phyloP scores from a whole-genome alignment of 495 filamentous ascomycete genomes.

The Diplogelasinospora grovesii region DNA sequence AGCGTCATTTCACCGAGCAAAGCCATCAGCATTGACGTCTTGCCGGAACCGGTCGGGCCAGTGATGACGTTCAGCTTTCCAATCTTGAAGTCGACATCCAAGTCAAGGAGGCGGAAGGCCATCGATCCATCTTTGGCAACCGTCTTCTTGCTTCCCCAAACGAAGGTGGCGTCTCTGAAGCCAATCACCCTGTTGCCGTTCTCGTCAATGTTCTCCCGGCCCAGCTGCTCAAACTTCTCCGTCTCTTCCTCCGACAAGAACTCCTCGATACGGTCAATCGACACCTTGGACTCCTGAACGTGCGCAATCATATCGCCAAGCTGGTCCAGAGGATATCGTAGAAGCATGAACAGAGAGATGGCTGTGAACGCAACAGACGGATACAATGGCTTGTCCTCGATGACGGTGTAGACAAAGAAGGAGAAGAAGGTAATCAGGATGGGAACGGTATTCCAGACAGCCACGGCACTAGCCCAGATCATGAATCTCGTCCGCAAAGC shows the following conservation, averaged over 20 bases:
- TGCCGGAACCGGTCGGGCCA: conserved; percentile 89
- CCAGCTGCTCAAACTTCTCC: conserved; percentile 87
- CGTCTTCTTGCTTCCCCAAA: conserved; percentile 75
- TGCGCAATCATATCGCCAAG: conserved; percentile 98
- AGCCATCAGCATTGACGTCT: conserved; percentile 93
- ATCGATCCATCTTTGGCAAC: conserved; percentile 50
- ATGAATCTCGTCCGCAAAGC: conserved; percentile 77
- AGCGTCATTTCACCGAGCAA: conserved; percentile 94
- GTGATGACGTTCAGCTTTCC: conserved; percentile 85
- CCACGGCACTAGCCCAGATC: conserved; percentile 84
- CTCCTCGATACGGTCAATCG: conserved; percentile 91
- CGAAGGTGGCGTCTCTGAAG: conserved; percentile 75
- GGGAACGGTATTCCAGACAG: conserved; percentile 94
- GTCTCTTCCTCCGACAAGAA: conserved; percentile 94
- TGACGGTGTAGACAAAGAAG: conserved; percentile 85
- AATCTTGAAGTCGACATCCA: conserved; percentile 69
- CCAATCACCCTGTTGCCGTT: conserved; percentile 64
- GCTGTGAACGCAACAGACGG: conserved; percentile 96
- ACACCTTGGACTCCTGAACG: conserved; percentile 96
- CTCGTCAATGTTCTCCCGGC: conserved; percentile 52
- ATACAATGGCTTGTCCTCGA: conserved; percentile 83
- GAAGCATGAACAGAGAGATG: conserved; percentile 91
- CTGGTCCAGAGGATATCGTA: conserved; percentile 90
- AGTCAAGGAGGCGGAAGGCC: conserved; percentile 75
- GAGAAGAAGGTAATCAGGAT: conserved; percentile 93